Base-by-base conservation (phyloP, 2,329 filamentous ascomycete species). In the Calonectria henricotiae region DNA sequence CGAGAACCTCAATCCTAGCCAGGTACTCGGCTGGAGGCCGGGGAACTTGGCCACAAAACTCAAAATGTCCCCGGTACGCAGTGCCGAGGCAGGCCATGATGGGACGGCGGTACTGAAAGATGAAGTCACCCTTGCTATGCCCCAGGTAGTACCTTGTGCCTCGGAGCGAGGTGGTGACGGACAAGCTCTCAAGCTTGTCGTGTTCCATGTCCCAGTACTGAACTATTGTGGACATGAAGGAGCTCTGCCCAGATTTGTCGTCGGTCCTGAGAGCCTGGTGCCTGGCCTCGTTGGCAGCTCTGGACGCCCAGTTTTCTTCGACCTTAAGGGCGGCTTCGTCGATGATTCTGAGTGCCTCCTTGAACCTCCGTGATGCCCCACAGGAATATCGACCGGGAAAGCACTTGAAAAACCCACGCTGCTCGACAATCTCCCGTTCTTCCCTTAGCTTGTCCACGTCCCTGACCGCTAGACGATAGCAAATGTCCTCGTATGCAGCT, bases 141-240 rank as follows among this genome's bases (percentile, higher is more conserved):
- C 76, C 76, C 17, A 77, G 68, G 64, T 80, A 81, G 62, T 76
- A 79, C 25, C 63, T 58, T 6, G 69, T 66, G 35, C 17, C 17
- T 1, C 27, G 25, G 11, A 75, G 55, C 8, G 63, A 9, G 13
- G 5, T 58, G 12, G 25, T 32, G 30, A 72, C 67, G 5, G 23
- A 39, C n/a, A 72, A 35, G 15, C 17, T 27, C 23, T 27, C 37
- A 15, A 49, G 25, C 30, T 39, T 39, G 30, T 20, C 23, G 32
- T 17, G 15, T 8, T 51, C 8, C 13, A 9, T 37, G 30, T 47
- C 23, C 61, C 61, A 49, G 30, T 43, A 32, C 30, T 32, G 27
- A 17, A 46, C 62, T n/a, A 35, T 17, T 1, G 44, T 62, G 39
- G 62, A 47, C 30, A 37, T 13, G 30, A 17, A 44, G 12, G 11